These are phyloP conservation scores for Aspergillus calidoustus DNA, from an alignment of 2,329 filamentous ascomycete species.

Conservation along the genomic window DNA sequence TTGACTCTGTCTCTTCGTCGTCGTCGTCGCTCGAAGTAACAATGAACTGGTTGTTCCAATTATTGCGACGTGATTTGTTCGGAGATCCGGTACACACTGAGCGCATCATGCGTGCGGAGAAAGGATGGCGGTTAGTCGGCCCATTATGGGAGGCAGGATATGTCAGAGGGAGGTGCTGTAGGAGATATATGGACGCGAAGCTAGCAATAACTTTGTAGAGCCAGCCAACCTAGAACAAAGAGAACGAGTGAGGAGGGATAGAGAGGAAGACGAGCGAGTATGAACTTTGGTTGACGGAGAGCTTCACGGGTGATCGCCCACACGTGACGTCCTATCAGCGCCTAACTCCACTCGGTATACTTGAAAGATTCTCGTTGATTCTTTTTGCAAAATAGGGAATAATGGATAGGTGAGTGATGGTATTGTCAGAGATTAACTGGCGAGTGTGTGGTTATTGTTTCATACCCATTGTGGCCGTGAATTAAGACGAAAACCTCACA, in stretches of 20 bases:
- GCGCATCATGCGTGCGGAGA: constrained; percentile 31
- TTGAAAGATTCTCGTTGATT: neutral
- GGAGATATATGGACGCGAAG: neutral
- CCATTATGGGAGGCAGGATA: constrained; percentile 23
- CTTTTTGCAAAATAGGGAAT: too few species aligned
- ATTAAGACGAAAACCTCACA: neutral
- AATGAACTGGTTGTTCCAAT: constrained; percentile 14
- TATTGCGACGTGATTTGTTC: constrained; percentile 17
- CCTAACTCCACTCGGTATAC: constrained; percentile 19
- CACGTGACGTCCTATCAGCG: constrained; percentile 38
- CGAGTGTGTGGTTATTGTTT: neutral
- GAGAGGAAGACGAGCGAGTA: constrained; percentile 18
- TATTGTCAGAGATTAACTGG: neutral
- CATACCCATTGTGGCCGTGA: neutral
- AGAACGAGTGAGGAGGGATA: constrained; percentile 10
- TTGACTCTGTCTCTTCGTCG: constrained; percentile 11
- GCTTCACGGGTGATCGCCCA: constrained; percentile 32
- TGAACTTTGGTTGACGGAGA: constrained; percentile 25
- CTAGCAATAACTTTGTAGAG: neutral
- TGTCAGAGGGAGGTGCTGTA: neutral
- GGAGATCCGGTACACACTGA: constrained; percentile 20
- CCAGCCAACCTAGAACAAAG: neutral
- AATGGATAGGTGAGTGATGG: neutral
- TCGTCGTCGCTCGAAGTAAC: constrained; percentile 23
- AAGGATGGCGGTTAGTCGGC: constrained; percentile 18